Conservation (phyloP, 371 early-diverging fungal species). For the Zopfochytrium polystomum region DNA sequence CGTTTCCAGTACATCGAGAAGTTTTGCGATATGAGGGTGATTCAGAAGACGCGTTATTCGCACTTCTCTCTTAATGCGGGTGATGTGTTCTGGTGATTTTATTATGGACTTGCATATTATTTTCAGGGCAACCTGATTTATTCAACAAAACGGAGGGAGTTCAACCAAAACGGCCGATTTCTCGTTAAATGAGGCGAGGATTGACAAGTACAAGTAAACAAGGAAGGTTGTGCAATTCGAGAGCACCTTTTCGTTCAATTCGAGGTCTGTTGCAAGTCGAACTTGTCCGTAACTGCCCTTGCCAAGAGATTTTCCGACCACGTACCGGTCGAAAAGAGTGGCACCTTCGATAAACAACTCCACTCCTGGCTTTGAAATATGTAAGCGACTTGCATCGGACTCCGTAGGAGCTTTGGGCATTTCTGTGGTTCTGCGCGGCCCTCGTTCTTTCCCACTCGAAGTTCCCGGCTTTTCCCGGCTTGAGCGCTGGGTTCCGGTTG, state of each 20-base stretch:
- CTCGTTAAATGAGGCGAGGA: neutral
- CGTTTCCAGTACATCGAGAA: constrained; percentile 46
- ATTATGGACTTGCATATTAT: constrained; percentile 39
- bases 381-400: no score
- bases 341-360: neutral
- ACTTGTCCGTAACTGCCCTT: constrained; percentile 48
- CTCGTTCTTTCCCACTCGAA: no score
- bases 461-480: no score
- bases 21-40: constrained; percentile 44
- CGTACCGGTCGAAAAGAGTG: constrained; percentile 37
- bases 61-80: constrained; percentile 45
- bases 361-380: no score
- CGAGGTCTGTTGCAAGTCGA: constrained; percentile 35
- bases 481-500: no score
- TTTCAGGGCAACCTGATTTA: constrained; percentile 41
- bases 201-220: neutral
- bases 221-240: neutral
- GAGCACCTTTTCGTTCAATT: constrained; percentile 31
- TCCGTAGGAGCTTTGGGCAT: no score
- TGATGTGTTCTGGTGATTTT: constrained; percentile 42
- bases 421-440: no score
- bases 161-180: neutral
- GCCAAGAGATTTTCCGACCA: constrained; percentile 31
- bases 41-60: constrained; percentile 42
- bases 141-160: neutral